A percentile compares a stretch with the other conserved stretches of the same genome.
phyloP scores from a whole-genome alignment of 2,329 filamentous ascomycete species.

The Epichloe elymi region DNA sequence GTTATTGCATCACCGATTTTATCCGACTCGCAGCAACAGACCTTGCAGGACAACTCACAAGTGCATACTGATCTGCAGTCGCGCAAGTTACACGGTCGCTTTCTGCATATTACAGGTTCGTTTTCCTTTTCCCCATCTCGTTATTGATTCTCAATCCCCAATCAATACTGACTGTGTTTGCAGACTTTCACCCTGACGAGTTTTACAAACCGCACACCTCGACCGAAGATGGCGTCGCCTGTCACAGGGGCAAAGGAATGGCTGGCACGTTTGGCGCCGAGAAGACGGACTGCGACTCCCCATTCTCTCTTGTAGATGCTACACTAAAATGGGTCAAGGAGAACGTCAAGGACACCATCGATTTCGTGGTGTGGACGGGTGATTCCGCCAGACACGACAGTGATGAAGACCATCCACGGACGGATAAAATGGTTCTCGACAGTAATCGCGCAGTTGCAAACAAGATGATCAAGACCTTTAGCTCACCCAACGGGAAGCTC shows the following conservation, averaged over 20 bases:
- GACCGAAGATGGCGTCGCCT: conserved; percentile 54
- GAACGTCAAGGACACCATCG: conserved; percentile 64
- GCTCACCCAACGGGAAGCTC: conserved; percentile 42
- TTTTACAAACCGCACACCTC: conserved; percentile 73
- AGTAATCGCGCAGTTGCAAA: conserved; percentile 64
- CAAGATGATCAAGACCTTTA: conserved; percentile 65
- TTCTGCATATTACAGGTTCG: conserved; percentile 80
- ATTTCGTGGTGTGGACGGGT: conserved; percentile 89
- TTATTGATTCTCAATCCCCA: not conserved
- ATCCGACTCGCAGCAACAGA: conserved; percentile 9
- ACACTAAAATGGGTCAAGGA: conserved; percentile 81
- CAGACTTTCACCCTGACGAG: conserved; percentile 85
- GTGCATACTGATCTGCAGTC: conserved; percentile 10
- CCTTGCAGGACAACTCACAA: not conserved
- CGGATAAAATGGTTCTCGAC: conserved; percentile 57
- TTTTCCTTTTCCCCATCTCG: conserved; percentile 5
- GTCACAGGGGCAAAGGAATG: conserved; percentile 64
- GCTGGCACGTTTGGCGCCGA: conserved; percentile 77
- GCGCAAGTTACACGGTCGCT: conserved; percentile 53
- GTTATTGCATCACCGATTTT: conserved; percentile 13
- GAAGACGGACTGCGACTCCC: conserved; percentile 79
- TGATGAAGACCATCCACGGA: conserved; percentile 68
- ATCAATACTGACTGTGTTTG: conserved; percentile 1
- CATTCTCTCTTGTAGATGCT: conserved; percentile 65
- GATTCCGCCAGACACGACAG: conserved; percentile 84